Evolutionary conservation across 352 stramenopile species (phyloP).

Genomic region (Phytophthora syringae): DNA sequence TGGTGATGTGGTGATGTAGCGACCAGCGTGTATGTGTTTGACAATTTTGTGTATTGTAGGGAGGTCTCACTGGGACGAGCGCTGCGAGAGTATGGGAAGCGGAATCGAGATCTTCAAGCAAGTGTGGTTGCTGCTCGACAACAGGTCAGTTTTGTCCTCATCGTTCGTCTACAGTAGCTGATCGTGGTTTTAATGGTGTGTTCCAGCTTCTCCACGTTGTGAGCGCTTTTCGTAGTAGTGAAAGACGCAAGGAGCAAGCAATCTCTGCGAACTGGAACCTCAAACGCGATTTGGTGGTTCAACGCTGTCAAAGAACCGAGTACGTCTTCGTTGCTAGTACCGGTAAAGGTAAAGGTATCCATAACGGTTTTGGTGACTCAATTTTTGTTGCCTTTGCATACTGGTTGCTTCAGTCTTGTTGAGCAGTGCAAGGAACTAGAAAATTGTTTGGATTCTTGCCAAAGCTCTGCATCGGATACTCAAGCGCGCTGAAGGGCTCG

Average conservation of each 20-base stretch:
- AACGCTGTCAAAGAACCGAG: slow-evolving; percentile 64
- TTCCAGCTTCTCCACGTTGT: slow-evolving; percentile 43
- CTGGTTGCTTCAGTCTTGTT: slow-evolving; percentile 44
- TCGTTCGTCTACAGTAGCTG: too few relatives aligned
- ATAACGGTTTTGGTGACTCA: neutral
- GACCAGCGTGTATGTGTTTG: neutral
- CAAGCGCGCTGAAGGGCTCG: slow-evolving; percentile 42
- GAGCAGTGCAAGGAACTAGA: slow-evolving; percentile 59
- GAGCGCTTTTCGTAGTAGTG: slow-evolving; percentile 41
- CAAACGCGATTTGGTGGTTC: slow-evolving; percentile 62
- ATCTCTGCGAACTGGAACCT: slow-evolving; percentile 41
- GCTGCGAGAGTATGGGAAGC: slow-evolving; percentile 61
- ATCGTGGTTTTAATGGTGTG: too few relatives aligned
- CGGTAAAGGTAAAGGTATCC: neutral
- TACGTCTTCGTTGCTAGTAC: slow-evolving; percentile 26
- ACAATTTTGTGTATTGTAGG: slow-evolving; percentile 17
- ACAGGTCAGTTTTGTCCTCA: slow-evolving; percentile 44
- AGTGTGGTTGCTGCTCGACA: slow-evolving; percentile 42
- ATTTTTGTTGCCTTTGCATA: neutral
- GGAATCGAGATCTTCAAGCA: slow-evolving; percentile 55
- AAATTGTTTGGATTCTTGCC: slow-evolving; percentile 52
- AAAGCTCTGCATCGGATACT: slow-evolving; percentile 39
- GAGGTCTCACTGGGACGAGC: slow-evolving; percentile 48
- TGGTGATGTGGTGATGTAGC: too few relatives aligned
- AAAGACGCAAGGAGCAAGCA: slow-evolving; percentile 47